These are phyloP conservation scores for Diaporthe ilicicola DNA, from an alignment of 2,329 filamentous ascomycete genomes.

Conservation along the genomic window DNA sequence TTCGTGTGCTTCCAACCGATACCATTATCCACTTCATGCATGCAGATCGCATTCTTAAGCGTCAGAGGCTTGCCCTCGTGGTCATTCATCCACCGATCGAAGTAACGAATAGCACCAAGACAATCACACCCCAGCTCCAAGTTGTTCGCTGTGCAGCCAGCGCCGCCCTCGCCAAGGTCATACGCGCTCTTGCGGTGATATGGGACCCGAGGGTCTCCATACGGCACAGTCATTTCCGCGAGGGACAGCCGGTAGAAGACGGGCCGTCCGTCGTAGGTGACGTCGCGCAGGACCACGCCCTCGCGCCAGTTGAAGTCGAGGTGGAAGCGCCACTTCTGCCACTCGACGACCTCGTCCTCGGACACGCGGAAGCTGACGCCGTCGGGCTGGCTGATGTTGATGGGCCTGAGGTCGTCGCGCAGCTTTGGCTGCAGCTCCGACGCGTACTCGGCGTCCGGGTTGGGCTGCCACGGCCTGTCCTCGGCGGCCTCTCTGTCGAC, in stretches of 20 bases:
- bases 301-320: conserved; percentile 71
- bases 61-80: conserved; percentile 21
- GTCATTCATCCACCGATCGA: conserved; percentile 32
- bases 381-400: conserved; percentile 70
- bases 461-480: conserved; percentile 64
- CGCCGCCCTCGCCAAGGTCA: conserved; percentile 72
- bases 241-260: conserved; percentile 68
- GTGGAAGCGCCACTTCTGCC: conserved; percentile 65
- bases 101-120: conserved; percentile 64
- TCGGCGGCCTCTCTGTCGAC: conserved; percentile 65
- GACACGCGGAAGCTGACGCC: conserved; percentile 63
- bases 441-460: conserved; percentile 69
- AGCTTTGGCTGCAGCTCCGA: conserved; percentile 64
- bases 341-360: conserved; percentile 38
- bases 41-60: conserved; percentile 58
- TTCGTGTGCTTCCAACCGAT: conserved; percentile 67
- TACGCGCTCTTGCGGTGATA: conserved; percentile 74
- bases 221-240: conserved; percentile 70
- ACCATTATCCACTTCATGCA: conserved; percentile 66
- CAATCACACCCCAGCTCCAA: conserved; percentile 68
- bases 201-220: conserved; percentile 67
- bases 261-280: conserved; percentile 66
- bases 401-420: conserved; percentile 68
- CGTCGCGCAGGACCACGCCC: conserved; percentile 69
- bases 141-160: conserved; percentile 71